Evolutionary conservation across 2,329 filamentous ascomycete genomes (phyloP).

Genomic region (Penicillium sp.): DNA sequence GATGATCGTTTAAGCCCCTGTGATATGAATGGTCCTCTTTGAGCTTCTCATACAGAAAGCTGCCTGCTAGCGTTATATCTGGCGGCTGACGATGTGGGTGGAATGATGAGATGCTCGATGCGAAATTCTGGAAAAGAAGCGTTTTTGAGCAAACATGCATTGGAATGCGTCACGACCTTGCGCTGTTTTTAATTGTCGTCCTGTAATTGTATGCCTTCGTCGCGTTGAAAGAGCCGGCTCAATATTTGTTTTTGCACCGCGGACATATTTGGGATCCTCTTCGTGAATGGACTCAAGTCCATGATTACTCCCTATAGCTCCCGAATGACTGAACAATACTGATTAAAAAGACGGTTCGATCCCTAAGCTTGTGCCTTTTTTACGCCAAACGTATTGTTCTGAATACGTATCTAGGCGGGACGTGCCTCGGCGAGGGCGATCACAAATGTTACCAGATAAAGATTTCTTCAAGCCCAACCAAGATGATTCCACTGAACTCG

Average conservation of each 20-base stretch:
- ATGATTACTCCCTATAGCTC: not conserved
- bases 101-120: conserved; percentile 22
- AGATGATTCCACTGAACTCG: not conserved
- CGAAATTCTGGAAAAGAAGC: conserved; percentile 13
- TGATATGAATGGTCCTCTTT: not conserved
- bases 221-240: conserved; percentile 2
- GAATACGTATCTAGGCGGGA: not conserved
- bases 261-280: conserved; percentile 1
- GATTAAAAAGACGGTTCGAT: not conserved
- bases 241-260: not conserved
- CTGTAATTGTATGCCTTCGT: conserved; percentile 22
- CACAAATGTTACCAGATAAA: not conserved
- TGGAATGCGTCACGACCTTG: conserved; percentile 23
- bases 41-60: not conserved
- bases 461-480: not conserved
- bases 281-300: not conserved
- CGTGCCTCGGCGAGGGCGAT: not conserved
- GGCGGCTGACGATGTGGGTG: conserved; percentile 3
- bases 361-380: not conserved
- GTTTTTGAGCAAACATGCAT: conserved; percentile 17
- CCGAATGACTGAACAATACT: not conserved
- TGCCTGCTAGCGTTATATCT: conserved; percentile 1
- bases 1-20: conserved; percentile 76
- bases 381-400: not conserved
- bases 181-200: conserved; percentile 11